Evolutionary conservation across 352 stramenopile genomes (phyloP), one percentile per base, ranked within the genome.

Genomic region (Phytophthora nicotianae): DNA sequence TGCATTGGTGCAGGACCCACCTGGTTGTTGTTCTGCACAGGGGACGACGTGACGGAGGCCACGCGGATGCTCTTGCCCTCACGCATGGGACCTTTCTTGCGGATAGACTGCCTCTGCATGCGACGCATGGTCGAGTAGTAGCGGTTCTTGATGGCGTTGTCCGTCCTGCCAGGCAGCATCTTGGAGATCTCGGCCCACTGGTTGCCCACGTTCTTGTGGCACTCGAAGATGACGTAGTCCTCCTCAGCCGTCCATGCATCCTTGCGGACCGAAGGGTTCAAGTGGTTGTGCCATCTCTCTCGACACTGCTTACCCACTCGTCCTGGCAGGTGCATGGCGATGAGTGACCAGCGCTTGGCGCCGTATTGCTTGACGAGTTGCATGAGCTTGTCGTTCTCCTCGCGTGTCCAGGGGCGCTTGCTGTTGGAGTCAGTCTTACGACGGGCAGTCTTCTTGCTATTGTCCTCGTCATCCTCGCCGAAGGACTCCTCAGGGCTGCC

Each of bases 161-260:
- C 89, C 23, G 90, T 96, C 41, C 85, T 86, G 19, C 89, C 89
- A 3, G 89, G 89, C 1, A 97, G 77, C 81, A 95, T 95, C 62
- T 95, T 94, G 42, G 89, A 91, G 56, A 97, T 97, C 69, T 97
- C 87, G 1, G 89, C 89, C 91, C 91, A 97, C 50, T 97, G 88
- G 67, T 97, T 97, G 29, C 91, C 91, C 27, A 97, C 79, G 37
- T 96, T 96, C 73, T 95, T 93, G 65, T 97, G 90, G 59, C 86
- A 93, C 53, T 95, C 81, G 51, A 96, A 92, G 50, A 97, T 96
- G 23, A 96, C 81, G 46, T 94, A 89, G 68, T 97, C 91, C 58
- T 97, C 91, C 50, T 97, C 89, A 0, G 83, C 75, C 0, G 86
- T 96, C 89, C 87, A 97, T 11, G 89, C 87, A 41, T 94, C 87